Conservation (phyloP, 768 basidiomycete species). For the Rhizopogon vinicolor region DNA sequence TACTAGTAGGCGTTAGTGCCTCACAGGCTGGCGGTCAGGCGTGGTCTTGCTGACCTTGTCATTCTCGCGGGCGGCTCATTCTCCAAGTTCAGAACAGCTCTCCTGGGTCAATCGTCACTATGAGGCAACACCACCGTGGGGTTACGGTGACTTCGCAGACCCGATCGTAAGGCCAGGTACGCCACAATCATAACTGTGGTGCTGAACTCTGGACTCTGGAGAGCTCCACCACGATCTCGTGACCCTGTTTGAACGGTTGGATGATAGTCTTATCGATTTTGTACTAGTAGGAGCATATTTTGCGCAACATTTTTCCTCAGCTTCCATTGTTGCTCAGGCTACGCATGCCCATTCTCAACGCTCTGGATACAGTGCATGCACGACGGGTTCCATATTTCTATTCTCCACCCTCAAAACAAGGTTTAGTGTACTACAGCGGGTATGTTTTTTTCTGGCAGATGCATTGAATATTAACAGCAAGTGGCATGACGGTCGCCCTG, state of each 20-base stretch:
- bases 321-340: slow-evolving; percentile 54
- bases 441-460: slow-evolving; percentile 78
- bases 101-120: slow-evolving; percentile 41
- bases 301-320: slow-evolving; percentile 64
- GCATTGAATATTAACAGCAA: slow-evolving; percentile 95
- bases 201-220: slow-evolving; percentile 40
- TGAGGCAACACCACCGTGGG: slow-evolving; percentile 51
- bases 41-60: slow-evolving; percentile 62
- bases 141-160: slow-evolving; percentile 66
- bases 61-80: slow-evolving; percentile 88
- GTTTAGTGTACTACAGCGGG: slow-evolving; percentile 45
- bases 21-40: slow-evolving; percentile 36
- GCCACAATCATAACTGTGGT: slow-evolving; percentile 63
- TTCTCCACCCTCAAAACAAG: slow-evolving; percentile 71
- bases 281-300: slow-evolving; percentile 62
- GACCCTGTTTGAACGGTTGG: neutral
- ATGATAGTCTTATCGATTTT: neutral
- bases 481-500: slow-evolving; percentile 92
- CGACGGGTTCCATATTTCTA: slow-evolving; percentile 92
- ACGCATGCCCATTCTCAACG: slow-evolving; percentile 52
- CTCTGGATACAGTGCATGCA: slow-evolving; percentile 67
- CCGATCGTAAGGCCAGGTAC: slow-evolving; percentile 64
- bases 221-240: slow-evolving; percentile 64
- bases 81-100: slow-evolving; percentile 71
- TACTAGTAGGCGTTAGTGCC: slow-evolving; percentile 54